Evolutionary conservation across 129 eudicot genomes (phyloP).

Genomic region (Helianthus tuberosus): DNA sequence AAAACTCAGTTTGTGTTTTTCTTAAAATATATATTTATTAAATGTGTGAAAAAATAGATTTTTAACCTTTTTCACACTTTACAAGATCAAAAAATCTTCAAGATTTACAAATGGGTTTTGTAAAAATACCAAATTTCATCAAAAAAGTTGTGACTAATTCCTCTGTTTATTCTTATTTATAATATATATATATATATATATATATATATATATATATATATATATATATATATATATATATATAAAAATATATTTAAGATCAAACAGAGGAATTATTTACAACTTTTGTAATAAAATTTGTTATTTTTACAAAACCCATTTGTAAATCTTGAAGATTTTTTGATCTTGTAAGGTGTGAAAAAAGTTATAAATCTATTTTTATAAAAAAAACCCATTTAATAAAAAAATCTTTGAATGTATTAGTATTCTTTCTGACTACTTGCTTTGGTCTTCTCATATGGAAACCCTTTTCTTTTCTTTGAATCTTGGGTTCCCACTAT

Average conservation of each 20-base stretch:
- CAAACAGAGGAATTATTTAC: background rate
- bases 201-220: background rate
- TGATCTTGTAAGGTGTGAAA: background rate
- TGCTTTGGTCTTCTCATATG: conserved; percentile 10
- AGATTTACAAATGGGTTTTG: background rate
- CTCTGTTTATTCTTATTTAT: background rate
- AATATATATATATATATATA: too few species aligned
- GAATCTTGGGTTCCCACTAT: background rate
- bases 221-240: too few species aligned
- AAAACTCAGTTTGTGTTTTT: conserved; percentile 13
- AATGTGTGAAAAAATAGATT: background rate
- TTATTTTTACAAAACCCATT: background rate
- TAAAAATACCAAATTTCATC: background rate
- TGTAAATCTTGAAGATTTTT: background rate
- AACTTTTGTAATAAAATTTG: background rate
- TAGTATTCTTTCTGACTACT: background rate
- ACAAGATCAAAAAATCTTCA: background rate
- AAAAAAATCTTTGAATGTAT: background rate
- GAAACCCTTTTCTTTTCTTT: background rate
- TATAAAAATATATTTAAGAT: background rate
- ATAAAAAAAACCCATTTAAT: too few species aligned
- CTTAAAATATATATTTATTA: background rate
- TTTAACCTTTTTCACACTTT: background rate
- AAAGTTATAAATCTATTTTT: background rate
- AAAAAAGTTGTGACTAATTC: background rate